Conservation (phyloP, 805 yeast genomes). For the Wickerhamomyces chaumierensis region DNA sequence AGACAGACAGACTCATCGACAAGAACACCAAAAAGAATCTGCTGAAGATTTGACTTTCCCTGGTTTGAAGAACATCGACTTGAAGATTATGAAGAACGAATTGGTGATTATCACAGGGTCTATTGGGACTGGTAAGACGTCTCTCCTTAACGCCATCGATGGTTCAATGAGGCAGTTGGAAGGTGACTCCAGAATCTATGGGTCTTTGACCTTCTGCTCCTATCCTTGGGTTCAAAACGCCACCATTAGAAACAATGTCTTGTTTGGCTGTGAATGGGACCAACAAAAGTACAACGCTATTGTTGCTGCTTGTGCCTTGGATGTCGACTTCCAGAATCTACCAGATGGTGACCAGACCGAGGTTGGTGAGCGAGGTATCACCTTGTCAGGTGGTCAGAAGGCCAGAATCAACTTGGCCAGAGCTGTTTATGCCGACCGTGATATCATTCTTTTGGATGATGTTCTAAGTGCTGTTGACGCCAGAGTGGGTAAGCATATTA, state of each 20-base stretch:
- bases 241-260: conserved; percentile 63
- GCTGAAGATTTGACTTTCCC: conserved; percentile 19
- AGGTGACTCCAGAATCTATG: conserved; percentile 45
- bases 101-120: conserved; percentile 67
- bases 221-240: conserved; percentile 81
- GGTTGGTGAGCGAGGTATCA: conserved; percentile 80
- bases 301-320: conserved; percentile 54
- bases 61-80: conserved; percentile 38
- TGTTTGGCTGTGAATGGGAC: conserved; percentile 51
- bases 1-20: too few relatives aligned
- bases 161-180: conserved; percentile 52
- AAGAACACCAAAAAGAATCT: not conserved
- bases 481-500: conserved; percentile 71
- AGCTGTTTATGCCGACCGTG: conserved; percentile 61
- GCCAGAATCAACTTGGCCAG: conserved; percentile 74
- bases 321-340: conserved; percentile 50
- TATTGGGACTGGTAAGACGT: conserved; percentile 76
- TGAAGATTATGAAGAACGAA: conserved; percentile 51
- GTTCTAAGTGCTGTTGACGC: conserved; percentile 82
- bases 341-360: conserved; percentile 72
- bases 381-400: conserved; percentile 84
- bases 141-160: conserved; percentile 56
- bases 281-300: conserved; percentile 39
- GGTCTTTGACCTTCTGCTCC: conserved; percentile 44
- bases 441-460: conserved; percentile 64